Base-by-base conservation (phyloP, 1,284 basidiomycete genomes). In the Ustanciosporium gigantosporum region DNA sequence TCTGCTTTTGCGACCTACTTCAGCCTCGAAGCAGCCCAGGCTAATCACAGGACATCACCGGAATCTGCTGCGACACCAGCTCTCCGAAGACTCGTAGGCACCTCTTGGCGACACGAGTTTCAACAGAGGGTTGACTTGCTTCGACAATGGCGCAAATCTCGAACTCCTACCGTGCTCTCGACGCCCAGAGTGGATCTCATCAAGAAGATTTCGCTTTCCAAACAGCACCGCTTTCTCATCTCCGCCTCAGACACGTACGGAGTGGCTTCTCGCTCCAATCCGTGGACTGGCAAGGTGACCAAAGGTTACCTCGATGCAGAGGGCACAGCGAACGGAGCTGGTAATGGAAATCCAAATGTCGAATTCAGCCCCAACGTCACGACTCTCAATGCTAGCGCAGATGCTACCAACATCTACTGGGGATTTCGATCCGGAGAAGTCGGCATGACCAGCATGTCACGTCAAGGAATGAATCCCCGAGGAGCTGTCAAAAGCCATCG, bases 1-100 rank as follows among this genome's bases (percentile, higher is more conserved):
- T 81, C 83, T n/a, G 89, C 89, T n/a, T 89, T 89, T 74, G 80
- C 85, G 44, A 83, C 81, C 50, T 86, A 87, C 71, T 87, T 86
- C 72, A 78, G 89, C 40, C 84, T 84, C 34, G 61, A 65, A 37
- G 56, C 61, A n/a, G 61, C 50, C 3, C 44, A 46, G 20, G 82
- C 89, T 39, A 78, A 81, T 6, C 87, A 86, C 19, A 87, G 88
- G 73, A 79, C 34, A 17, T 60, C 50, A n/a, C 45, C 77, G 84
- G 24, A 78, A 81, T 59, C 78, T 79, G 46, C 70, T n/a, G 57
- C 61, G 2, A 67, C 66, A 76, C 65, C 76, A 8, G 66, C 60
- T 1, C 78, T 64, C 65, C 87, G 49, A 79, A 88, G 66, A 79
- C 89, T 57, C 81, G 85, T 82, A 32, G 41, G 47, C 2, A 29